Evolutionary conservation across 257 asterid genomes (phyloP).

Genomic region (Gentiana dahurica): DNA sequence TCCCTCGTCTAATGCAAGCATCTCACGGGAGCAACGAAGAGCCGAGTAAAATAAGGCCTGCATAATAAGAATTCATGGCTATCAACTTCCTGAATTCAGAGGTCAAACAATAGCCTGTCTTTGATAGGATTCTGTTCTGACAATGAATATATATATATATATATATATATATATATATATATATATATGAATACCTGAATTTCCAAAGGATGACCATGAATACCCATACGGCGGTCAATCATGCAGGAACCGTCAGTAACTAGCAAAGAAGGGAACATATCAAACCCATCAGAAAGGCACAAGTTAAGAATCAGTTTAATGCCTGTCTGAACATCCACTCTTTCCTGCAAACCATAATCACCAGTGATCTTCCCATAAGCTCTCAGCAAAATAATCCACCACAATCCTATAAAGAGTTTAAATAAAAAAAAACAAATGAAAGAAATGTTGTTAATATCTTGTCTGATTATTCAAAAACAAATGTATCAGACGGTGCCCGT

Average conservation of each 20-base stretch:
- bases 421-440: slow-evolving; percentile 6
- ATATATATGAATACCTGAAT: slow-evolving; percentile 48
- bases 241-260: slow-evolving; percentile 93
- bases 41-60: slow-evolving; percentile 90
- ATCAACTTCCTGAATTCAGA: neutral
- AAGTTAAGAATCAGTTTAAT: slow-evolving; percentile 69
- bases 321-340: slow-evolving; percentile 86
- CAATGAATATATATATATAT: neutral
- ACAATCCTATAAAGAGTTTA: slow-evolving; percentile 41
- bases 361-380: slow-evolving; percentile 89
- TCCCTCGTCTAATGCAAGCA: slow-evolving; percentile 67
- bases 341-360: slow-evolving; percentile 71
- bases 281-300: slow-evolving; percentile 85
- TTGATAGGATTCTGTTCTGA: neutral
- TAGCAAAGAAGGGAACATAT: slow-evolving; percentile 83
- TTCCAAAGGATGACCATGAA: slow-evolving; percentile 92
- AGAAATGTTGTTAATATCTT: neutral
- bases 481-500: neutral
- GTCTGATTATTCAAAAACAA: neutral
- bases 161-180: neutral
- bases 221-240: slow-evolving; percentile 96
- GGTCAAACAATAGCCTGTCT: neutral
- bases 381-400: slow-evolving; percentile 88
- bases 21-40: slow-evolving; percentile 76
- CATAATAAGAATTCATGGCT: slow-evolving; percentile 5